Evolutionary conservation across 768 basidiomycete genomes (phyloP), one percentile per base, ranked within the genome.

Genomic region (Boletus rufocinnamomeus): DNA sequence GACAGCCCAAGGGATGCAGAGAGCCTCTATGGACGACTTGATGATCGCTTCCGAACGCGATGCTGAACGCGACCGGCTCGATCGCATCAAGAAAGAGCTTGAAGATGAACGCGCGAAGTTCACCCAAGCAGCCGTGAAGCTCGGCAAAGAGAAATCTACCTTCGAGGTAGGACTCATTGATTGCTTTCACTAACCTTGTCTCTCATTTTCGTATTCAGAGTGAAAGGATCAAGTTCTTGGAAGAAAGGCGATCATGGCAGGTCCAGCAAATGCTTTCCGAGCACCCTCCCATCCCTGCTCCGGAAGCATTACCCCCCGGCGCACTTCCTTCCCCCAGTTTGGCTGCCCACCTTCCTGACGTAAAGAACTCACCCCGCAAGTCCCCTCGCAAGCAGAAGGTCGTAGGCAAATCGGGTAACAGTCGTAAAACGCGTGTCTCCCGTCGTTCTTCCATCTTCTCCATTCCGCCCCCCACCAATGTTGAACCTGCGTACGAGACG

Each of bases 241-340:
- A 91, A 61, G 89, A 91, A 69, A 88, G 83, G 66, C 81, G 86
- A n/a, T 75, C 80, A n/a, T 90, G 87, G 89, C 80, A 86, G 56
- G 81, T 84, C 1, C 79, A 87, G 48, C 76, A 75, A 68, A 85
- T 89, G 79, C 76, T 85, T 4, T 79, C 81, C 1, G 83, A 87
- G 47, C 73, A 82, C 4, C 81, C 83, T 21, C 80, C 81, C 11
- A 80, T 80, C 23, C 27, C 16, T 35, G 30, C 44, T 34, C 52
- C 63, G 49, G 68, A 68, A 47, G 44, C 9, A 32, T 77, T 77
- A 13, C 62, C 67, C 21, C 55, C 49, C 50, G 45, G 34, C n/a
- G 47, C 27, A 32, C 57, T 51, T 34, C 55, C 56, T 51, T 64
- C 67, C 49, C 61, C 67, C 4, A 53, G 68, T 40, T 61, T 69